Conservation (phyloP, 768 basidiomycete genomes). For the Brasilioporus rufonigricans region DNA sequence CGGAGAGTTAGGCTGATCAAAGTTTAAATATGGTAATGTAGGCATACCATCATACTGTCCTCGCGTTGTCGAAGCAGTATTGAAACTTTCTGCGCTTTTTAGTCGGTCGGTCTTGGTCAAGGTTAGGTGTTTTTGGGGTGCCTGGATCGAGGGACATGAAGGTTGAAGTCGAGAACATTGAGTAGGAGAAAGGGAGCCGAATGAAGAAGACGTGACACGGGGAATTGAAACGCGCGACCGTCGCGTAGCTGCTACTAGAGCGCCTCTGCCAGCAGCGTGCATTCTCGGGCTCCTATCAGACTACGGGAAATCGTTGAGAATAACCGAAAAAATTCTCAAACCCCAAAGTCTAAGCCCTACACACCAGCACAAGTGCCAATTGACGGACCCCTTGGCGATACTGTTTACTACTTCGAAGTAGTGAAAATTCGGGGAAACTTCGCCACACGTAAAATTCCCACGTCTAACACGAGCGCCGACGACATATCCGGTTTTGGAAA, state of each 20-base stretch:
- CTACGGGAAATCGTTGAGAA: too few species aligned
- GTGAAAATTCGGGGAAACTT: too few species aligned
- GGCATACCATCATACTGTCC: constrained; percentile 27
- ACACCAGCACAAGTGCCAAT: too few species aligned
- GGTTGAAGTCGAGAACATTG: neutral
- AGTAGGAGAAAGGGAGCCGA: neutral
- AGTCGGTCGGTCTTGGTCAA: neutral
- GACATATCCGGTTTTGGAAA: constrained; percentile 23
- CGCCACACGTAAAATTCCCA: constrained; percentile 7
- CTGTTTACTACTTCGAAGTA: too few species aligned
- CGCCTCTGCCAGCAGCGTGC: neutral
- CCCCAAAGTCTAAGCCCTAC: too few species aligned
- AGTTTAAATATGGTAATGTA: too few species aligned
- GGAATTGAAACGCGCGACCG: too few species aligned
- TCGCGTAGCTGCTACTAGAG: constrained; percentile 5
- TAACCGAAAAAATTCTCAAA: too few species aligned
- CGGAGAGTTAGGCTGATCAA: too few species aligned
- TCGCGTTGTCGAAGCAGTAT: neutral
- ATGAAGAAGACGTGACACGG: neutral
- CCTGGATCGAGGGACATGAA: neutral
- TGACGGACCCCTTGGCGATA: too few species aligned
- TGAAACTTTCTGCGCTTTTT: constrained; percentile 1
- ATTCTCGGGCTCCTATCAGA: too few species aligned
- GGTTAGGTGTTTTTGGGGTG: neutral
- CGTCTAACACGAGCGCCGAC: constrained; percentile 5